phyloP scores from a whole-genome alignment of 2,329 filamentous ascomycete species.

The Lachnum nothofagi region DNA sequence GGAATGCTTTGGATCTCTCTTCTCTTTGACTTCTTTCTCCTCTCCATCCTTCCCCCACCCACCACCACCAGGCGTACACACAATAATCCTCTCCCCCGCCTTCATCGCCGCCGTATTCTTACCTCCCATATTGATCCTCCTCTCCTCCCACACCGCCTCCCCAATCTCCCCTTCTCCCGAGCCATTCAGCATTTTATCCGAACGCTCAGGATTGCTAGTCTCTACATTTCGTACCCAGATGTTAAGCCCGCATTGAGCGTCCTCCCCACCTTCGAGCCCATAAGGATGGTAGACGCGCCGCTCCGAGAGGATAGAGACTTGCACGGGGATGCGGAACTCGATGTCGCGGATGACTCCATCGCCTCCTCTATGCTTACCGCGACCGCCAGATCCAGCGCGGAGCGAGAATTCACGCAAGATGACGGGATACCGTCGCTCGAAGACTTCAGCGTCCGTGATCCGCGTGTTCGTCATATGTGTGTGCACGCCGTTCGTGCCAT shows the following conservation, averaged over 20 bases:
- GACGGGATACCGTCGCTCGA: constrained; percentile 72
- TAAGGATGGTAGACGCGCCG: constrained; percentile 72
- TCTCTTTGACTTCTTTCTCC: constrained; percentile 46
- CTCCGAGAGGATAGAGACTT: constrained; percentile 75
- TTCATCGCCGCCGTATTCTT: constrained; percentile 78
- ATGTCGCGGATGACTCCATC: constrained; percentile 75
- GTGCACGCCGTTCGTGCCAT: constrained; percentile 56
- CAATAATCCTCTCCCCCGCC: constrained; percentile 70
- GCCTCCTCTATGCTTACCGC: constrained; percentile 64
- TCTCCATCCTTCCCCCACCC: constrained; percentile 64
- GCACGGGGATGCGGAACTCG: constrained; percentile 72
- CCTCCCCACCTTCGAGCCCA: constrained; percentile 75
- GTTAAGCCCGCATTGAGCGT: constrained; percentile 75
- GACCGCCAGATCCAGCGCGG: constrained; percentile 56
- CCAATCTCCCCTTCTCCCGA: constrained; percentile 26
- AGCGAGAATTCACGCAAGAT: constrained; percentile 66
- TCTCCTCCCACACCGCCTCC: constrained; percentile 47
- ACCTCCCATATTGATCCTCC: constrained; percentile 66
- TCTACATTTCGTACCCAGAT: constrained; percentile 75
- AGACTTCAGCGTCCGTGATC: constrained; percentile 75
- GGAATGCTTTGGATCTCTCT: constrained; percentile 52
- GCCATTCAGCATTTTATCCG: constrained; percentile 34
- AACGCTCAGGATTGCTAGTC: constrained; percentile 48
- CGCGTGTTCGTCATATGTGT: constrained; percentile 83
- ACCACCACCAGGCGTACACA: constrained; percentile 73